A percentile compares a stretch with the other conserved stretches of the same genome.
Evolutionary conservation across 2,329 filamentous ascomycete genomes (phyloP).

Genomic region (Xylaria sp.): DNA sequence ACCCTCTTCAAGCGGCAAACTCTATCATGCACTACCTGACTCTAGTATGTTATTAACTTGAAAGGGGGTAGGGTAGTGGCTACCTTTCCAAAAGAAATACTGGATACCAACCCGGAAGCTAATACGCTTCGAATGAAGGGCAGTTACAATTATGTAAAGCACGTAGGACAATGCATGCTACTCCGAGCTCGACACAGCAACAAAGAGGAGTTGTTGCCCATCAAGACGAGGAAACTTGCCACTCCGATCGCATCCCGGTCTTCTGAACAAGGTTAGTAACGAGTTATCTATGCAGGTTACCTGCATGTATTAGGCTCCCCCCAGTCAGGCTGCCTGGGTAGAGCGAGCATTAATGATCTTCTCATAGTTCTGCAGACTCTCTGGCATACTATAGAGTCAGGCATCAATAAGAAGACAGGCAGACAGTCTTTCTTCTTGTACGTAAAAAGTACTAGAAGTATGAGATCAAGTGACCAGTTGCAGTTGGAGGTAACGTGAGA

Average conservation of each 20-base stretch:
- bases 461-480: background rate
- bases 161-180: background rate
- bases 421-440: background rate
- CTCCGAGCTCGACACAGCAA: background rate
- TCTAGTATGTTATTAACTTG: background rate
- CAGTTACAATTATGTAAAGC: background rate
- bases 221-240: background rate
- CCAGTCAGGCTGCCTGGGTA: too few species aligned
- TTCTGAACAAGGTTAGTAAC: too few species aligned
- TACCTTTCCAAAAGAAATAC: background rate
- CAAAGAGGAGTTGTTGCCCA: background rate
- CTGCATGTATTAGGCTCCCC: too few species aligned
- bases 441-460: conserved; percentile 19
- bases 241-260: conserved; percentile 6
- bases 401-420: background rate
- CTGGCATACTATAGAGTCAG: background rate
- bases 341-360: background rate
- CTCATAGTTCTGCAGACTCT: background rate
- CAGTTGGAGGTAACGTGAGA: conserved; percentile 3
- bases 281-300: too few species aligned
- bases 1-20: conserved; percentile 16
- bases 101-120: background rate
- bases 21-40: background rate
- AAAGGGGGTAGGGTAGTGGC: background rate
- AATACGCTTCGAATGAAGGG: background rate